A percentile compares a stretch with the other conserved stretches of the same genome.
phyloP scores from a whole-genome alignment of 2,329 filamentous ascomycete species.

The Xylariomycetidae sp. region DNA sequence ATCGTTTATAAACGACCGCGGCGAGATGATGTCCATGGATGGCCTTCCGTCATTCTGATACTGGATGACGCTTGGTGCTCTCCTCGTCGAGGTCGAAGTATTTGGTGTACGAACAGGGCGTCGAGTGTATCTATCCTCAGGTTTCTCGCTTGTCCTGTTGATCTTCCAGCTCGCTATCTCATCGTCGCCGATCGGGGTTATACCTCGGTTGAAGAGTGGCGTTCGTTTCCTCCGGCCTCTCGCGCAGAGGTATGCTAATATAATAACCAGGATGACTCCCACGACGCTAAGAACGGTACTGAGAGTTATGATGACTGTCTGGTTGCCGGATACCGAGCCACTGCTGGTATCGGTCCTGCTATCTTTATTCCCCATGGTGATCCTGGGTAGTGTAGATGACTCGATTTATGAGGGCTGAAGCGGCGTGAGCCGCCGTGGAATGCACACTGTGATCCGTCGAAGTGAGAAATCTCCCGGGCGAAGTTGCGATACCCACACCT shows the following conservation, averaged over 20 bases:
- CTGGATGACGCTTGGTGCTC: slow-evolving; percentile 50
- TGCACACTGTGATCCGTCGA: no score
- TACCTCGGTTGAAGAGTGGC: slow-evolving; percentile 48
- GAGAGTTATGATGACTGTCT: slow-evolving; percentile 45
- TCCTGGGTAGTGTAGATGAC: slow-evolving; percentile 6
- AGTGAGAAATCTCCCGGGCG: neutral
- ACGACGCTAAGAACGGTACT: slow-evolving; percentile 46
- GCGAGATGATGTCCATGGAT: slow-evolving; percentile 29
- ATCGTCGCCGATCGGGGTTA: slow-evolving; percentile 59
- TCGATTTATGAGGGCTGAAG: slow-evolving; percentile 3
- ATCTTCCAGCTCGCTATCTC: slow-evolving; percentile 62
- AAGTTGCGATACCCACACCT: no score
- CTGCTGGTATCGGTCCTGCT: slow-evolving; percentile 9
- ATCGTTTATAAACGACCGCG: slow-evolving; percentile 29
- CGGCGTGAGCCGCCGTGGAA: no score
- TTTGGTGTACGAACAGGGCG: slow-evolving; percentile 28
- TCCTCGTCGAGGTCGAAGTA: slow-evolving; percentile 35
- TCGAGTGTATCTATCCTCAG: slow-evolving; percentile 16
- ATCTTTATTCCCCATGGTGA: slow-evolving; percentile 9
- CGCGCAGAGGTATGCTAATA: slow-evolving; percentile 33
- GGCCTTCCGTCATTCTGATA: slow-evolving; percentile 36
- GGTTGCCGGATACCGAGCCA: slow-evolving; percentile 23
- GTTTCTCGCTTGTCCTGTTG: slow-evolving; percentile 29
- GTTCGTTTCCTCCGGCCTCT: slow-evolving; percentile 33
- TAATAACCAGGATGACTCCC: slow-evolving; percentile 34